A percentile compares a stretch with the other conserved stretches of the same genome.
These are phyloP conservation scores for Coix lacrymajobi DNA, from an alignment of 176 grass and related monocot species.

Conservation along the genomic window DNA sequence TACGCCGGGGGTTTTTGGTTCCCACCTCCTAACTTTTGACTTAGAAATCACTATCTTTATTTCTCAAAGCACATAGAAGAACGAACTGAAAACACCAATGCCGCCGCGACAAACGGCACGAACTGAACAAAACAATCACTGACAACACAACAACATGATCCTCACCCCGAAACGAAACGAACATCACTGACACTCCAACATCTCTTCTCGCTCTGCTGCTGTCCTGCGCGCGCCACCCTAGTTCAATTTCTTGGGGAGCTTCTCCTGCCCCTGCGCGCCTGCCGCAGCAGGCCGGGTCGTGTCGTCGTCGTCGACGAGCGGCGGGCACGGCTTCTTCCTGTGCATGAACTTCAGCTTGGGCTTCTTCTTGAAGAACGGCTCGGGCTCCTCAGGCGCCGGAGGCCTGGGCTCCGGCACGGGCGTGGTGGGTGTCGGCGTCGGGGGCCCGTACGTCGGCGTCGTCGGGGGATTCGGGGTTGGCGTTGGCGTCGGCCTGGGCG, in stretches of 20 bases:
- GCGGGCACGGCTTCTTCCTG: slow-evolving; percentile 65
- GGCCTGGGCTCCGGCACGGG: slow-evolving; percentile 21
- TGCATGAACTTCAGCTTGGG: slow-evolving; percentile 45
- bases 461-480: slow-evolving; percentile 7
- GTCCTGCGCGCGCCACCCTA: neutral
- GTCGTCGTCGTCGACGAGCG: slow-evolving; percentile 30
- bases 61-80: slow-evolving; percentile 17
- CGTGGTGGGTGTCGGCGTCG: slow-evolving; percentile 12
- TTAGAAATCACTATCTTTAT: slow-evolving; percentile 22
- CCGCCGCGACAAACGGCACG: neutral
- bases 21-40: too few species aligned
- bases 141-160: neutral
- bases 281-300: neutral
- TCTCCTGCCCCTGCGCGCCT: neutral
- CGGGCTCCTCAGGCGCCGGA: slow-evolving; percentile 24
- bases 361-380: slow-evolving; percentile 53
- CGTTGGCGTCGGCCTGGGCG: slow-evolving; percentile 11
- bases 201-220: neutral
- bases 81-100: neutral
- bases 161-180: neutral
- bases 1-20: too few species aligned
- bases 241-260: slow-evolving; percentile 4
- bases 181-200: neutral
- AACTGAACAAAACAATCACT: slow-evolving; percentile 13
- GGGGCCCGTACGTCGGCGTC: slow-evolving; percentile 26